A percentile compares a stretch with the other conserved stretches of the same genome.
Conservation (phyloP, 768 basidiomycete genomes). For the Tricholoma saponaceum region DNA sequence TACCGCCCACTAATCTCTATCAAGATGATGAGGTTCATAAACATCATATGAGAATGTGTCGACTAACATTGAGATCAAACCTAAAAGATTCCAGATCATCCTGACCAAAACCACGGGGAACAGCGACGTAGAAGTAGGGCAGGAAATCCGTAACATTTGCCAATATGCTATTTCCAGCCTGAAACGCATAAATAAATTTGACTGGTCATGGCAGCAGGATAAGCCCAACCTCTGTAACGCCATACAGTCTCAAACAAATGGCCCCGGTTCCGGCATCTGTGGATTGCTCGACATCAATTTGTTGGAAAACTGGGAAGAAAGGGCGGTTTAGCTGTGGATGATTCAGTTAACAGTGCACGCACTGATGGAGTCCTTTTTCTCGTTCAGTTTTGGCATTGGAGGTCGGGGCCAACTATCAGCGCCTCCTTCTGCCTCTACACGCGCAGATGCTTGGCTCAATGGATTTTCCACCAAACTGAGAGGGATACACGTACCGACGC, state of each 20-base stretch:
- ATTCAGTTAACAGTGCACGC: too few relatives aligned
- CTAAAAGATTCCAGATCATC: constrained; percentile 65
- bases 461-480: too few relatives aligned
- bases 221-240: constrained; percentile 75
- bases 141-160: constrained; percentile 77
- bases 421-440: constrained; percentile 69
- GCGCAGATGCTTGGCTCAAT: background rate
- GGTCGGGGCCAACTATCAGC: constrained; percentile 75
- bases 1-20: constrained; percentile 28
- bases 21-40: background rate
- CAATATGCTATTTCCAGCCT: constrained; percentile 89
- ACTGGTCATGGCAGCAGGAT: background rate
- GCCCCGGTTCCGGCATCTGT: constrained; percentile 40
- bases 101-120: constrained; percentile 76
- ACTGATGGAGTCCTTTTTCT: constrained; percentile 68
- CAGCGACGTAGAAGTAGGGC: constrained; percentile 91
- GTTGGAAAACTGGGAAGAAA: constrained; percentile 74
- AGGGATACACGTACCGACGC: constrained; percentile 32
- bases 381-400: constrained; percentile 46
- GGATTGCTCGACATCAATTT: constrained; percentile 83
- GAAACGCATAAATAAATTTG: background rate
- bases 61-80: constrained; percentile 70
- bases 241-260: constrained; percentile 69
- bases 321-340: background rate
- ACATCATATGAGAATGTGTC: background rate